Percentiles rank a stretch among this genome's conserved stretches.
phyloP scores from a whole-genome alignment of 805 yeast genomes.

The Isabelozyma heimii region DNA sequence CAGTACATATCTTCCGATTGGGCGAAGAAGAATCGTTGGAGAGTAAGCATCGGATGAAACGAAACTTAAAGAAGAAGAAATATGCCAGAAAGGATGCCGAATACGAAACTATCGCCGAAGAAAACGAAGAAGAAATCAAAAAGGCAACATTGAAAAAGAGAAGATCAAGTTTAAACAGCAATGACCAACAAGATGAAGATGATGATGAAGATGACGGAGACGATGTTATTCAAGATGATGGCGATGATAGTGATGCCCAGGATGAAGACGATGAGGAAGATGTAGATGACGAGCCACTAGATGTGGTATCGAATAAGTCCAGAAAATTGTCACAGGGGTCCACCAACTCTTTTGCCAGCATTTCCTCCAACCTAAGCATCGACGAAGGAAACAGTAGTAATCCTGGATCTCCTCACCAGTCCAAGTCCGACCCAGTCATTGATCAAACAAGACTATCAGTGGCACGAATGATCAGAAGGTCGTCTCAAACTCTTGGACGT shows the following conservation, averaged over 20 bases:
- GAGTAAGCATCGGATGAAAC: constrained; percentile 31
- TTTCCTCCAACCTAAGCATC: constrained; percentile 23
- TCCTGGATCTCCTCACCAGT: constrained; percentile 1
- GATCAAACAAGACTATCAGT: constrained; percentile 71
- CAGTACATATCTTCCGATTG: constrained; percentile 86
- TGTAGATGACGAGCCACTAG: constrained; percentile 18
- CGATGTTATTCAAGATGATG: constrained; percentile 20
- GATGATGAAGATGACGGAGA: constrained; percentile 10
- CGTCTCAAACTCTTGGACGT: constrained; percentile 74
- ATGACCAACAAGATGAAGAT: constrained; percentile 6
- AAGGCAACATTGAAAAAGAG: constrained; percentile 10
- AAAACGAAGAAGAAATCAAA: constrained; percentile 11
- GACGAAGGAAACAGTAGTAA: constrained; percentile 16
- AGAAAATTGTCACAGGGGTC: constrained; percentile 41
- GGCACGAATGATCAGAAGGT: constrained; percentile 70
- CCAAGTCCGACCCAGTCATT: constrained; percentile 56
- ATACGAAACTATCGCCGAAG: constrained; percentile 28
- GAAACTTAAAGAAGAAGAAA: constrained; percentile 10
- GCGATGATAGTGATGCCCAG: constrained; percentile 13
- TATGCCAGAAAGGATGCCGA: constrained; percentile 6
- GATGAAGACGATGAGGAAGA: constrained; percentile 17
- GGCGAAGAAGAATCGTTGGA: constrained; percentile 49
- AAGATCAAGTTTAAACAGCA: background rate
- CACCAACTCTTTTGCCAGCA: constrained; percentile 30
- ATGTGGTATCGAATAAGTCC: constrained; percentile 24